Evolutionary conservation across 345 rosid species (phyloP).

Genomic region (Euphorbia pulcherrima): DNA sequence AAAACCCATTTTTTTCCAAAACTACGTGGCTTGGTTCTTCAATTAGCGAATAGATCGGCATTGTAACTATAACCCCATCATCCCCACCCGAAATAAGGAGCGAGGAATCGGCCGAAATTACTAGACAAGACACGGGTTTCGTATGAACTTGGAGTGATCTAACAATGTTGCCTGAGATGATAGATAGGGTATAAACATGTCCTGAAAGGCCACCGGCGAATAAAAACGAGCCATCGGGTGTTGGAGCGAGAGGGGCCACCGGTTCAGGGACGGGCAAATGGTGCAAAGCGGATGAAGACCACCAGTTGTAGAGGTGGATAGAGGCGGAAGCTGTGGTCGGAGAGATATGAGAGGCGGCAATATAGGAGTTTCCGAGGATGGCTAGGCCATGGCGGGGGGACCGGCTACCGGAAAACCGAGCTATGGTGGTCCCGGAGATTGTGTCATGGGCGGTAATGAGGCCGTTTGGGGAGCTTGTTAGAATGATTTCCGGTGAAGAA

Average conservation of each 20-base stretch:
- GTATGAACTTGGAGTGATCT: slow-evolving; percentile 33
- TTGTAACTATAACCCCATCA: slow-evolving; percentile 32
- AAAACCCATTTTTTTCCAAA: slow-evolving; percentile 12
- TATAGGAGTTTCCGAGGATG: slow-evolving; percentile 28
- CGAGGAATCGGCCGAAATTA: slow-evolving; percentile 32
- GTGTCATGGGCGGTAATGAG: slow-evolving; percentile 39
- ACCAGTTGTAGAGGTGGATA: slow-evolving; percentile 44
- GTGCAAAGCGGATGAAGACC: slow-evolving; percentile 39
- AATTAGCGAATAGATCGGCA: slow-evolving; percentile 35
- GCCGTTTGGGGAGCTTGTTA: slow-evolving; percentile 43
- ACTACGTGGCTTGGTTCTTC: slow-evolving; percentile 5
- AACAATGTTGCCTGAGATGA: slow-evolving; percentile 37
- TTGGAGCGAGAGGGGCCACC: slow-evolving; percentile 38
- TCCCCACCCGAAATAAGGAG: slow-evolving; percentile 44
- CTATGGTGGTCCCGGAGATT: slow-evolving; percentile 27
- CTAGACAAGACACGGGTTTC: slow-evolving; percentile 41
- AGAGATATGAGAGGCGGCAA: slow-evolving; percentile 46
- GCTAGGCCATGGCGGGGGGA: slow-evolving; percentile 44
- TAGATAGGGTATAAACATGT: slow-evolving; percentile 20
- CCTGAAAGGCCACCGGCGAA: slow-evolving; percentile 51
- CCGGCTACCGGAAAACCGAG: slow-evolving; percentile 38
- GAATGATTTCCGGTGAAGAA: slow-evolving; percentile 31
- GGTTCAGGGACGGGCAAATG: slow-evolving; percentile 46
- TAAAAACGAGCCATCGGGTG: slow-evolving; percentile 31
- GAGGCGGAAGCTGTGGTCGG: slow-evolving; percentile 33